These are phyloP conservation scores for Micromonas commoda DNA, from an alignment of 139 green algal genomes.

Conservation along the genomic window DNA sequence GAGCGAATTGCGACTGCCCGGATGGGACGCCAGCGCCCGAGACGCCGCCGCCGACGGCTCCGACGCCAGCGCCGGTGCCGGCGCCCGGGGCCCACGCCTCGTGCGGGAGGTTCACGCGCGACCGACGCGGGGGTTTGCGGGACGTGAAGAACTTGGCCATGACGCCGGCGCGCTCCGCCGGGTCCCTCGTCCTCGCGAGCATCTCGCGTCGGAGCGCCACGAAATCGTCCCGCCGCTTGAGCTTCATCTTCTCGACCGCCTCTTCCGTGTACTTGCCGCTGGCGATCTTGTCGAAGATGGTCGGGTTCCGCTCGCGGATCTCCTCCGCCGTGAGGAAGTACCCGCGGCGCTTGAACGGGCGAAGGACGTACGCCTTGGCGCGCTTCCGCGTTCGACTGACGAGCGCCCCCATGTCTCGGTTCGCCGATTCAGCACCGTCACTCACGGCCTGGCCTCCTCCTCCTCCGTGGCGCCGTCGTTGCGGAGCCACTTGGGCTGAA, in stretches of 20 bases:
- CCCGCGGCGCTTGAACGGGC: background rate
- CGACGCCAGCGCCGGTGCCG: no score
- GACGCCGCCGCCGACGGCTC: no score
- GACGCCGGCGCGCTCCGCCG: background rate
- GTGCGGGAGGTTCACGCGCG: no score
- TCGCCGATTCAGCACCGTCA: no score
- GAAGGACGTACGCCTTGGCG: background rate
- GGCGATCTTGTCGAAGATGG: background rate
- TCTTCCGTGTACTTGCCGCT: background rate
- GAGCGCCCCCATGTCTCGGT: no score
- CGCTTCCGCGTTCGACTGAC: no score
- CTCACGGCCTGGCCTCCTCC: no score
- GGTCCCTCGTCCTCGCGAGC: background rate
- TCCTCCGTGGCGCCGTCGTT: no score
- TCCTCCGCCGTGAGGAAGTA: background rate
- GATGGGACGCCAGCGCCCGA: no score
- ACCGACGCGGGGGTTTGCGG: background rate
- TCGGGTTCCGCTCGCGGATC: background rate
- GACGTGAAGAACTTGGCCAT: background rate
- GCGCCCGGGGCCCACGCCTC: no score
- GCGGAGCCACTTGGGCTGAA: no score
- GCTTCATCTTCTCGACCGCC: background rate
- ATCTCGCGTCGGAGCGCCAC: background rate
- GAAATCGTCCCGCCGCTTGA: background rate
- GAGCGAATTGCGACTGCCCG: no score